These are phyloP conservation scores for Aeschynomene evenia DNA, from an alignment of 306 rosid genomes.

Conservation along the genomic window DNA sequence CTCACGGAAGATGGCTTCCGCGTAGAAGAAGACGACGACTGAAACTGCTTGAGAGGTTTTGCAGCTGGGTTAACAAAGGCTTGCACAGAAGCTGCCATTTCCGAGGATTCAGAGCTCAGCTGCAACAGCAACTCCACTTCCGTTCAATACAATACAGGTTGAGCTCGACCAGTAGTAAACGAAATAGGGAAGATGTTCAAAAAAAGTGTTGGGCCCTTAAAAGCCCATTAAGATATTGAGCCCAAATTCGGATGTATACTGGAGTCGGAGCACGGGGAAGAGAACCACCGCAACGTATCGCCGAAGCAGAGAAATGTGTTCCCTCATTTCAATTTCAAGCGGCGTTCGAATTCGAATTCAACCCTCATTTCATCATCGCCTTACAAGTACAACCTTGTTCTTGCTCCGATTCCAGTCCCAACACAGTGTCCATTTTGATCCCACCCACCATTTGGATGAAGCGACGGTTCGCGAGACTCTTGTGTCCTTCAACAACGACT, in stretches of 20 bases:
- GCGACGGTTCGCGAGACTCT: constrained; percentile 56
- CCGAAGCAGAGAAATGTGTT: neutral
- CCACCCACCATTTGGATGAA: constrained; percentile 29
- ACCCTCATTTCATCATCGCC: neutral
- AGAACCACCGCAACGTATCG: too few species aligned
- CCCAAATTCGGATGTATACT: too few species aligned
- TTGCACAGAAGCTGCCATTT: constrained; percentile 58
- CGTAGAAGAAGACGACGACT: constrained; percentile 1
- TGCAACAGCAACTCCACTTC: too few species aligned
- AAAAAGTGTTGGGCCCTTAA: too few species aligned
- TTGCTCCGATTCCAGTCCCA: neutral
- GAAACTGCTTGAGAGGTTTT: constrained; percentile 25
- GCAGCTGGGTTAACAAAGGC: constrained; percentile 32
- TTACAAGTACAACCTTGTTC: neutral
- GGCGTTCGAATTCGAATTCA: neutral
- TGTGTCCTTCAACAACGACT: constrained; percentile 67
- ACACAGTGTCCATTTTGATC: neutral
- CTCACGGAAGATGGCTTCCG: constrained; percentile 33
- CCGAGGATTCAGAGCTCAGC: too few species aligned
- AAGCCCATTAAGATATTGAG: too few species aligned
- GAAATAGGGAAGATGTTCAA: too few species aligned
- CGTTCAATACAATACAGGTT: too few species aligned
- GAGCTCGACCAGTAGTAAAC: too few species aligned
- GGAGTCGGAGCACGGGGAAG: too few species aligned
- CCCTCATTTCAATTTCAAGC: neutral